Conservation (phyloP, 768 basidiomycete genomes). For the Tubosaeta brunneosetosa region DNA sequence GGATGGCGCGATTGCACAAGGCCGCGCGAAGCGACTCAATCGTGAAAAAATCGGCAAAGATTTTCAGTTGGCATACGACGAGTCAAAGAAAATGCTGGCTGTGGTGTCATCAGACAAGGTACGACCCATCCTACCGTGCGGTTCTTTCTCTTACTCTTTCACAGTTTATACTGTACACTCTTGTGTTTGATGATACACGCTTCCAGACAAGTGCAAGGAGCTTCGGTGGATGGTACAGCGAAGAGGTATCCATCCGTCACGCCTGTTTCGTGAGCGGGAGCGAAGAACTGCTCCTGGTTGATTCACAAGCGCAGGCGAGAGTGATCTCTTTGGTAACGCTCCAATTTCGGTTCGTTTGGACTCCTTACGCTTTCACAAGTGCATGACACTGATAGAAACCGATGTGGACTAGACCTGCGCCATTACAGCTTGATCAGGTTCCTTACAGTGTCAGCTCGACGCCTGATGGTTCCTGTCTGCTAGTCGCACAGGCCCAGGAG, state of each 20-base stretch:
- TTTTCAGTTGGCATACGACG: constrained; percentile 46
- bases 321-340: constrained; percentile 52
- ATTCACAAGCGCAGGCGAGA: constrained; percentile 38
- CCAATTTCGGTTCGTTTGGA: constrained; percentile 44
- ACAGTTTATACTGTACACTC: constrained; percentile 41
- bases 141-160: no score
- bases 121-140: neutral
- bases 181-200: constrained; percentile 43
- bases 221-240: constrained; percentile 41
- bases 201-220: constrained; percentile 41
- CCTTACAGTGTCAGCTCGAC: constrained; percentile 37
- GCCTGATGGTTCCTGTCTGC: constrained; percentile 52
- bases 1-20: constrained; percentile 26
- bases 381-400: neutral
- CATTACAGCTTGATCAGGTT: constrained; percentile 34
- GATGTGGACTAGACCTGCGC: constrained; percentile 37
- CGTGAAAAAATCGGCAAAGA: constrained; percentile 45
- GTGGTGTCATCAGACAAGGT: constrained; percentile 43
- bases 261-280: constrained; percentile 44
- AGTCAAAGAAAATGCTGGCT: constrained; percentile 46
- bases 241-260: constrained; percentile 24
- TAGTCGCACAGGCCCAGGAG: constrained; percentile 28
- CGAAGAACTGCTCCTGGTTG: constrained; percentile 52
- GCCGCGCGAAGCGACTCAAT: constrained; percentile 32
- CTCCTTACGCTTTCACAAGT: neutral